Base-by-base conservation (phyloP, 2,329 filamentous ascomycete genomes). In the Penicillium sp. region DNA sequence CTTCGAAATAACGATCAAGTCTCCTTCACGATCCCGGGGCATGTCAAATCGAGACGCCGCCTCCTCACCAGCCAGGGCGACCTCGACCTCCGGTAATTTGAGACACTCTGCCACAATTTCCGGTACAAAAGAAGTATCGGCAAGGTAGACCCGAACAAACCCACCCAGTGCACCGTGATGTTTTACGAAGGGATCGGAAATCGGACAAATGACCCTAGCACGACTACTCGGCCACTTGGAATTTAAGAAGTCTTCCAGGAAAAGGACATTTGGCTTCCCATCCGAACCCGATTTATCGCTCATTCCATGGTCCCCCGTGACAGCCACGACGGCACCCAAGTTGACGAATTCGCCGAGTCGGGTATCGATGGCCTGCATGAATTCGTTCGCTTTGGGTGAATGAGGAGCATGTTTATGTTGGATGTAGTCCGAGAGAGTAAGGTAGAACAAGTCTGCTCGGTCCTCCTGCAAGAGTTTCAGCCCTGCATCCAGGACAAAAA, bases 221-320 rank as follows among this genome's bases (percentile, higher is more conserved):
- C 57, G 62, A 3, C 59, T 62, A 2, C 48, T 7, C 2, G 67
- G 67, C 47, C 68, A 77, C 37, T 62, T 65, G 1, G 52, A 45
- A 26, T 69, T 59, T 24, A 78, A 60, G 16, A 58, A 63, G 46
- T 77, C 74, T 52, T 77, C 69, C 3, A 77, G 59, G 52, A 75
- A 77, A 9, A 77, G 55, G 1, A 74, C 69, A 29, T 73, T 72
- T 0, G 74, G 73, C 2, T 58, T 61, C 3, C 73, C 74, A 18
- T 70, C 61, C 0, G 48, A 47, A 26, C 65, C 61, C n/a, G 64
- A 67, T 56, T 77, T 77, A 55, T 71, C 67, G 57, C 70, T 77
- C 74, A 77, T 77, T 10, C 75, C 75, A 54, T 77, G 75, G 40
- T 77, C 75, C 6, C 75, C 75, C 4, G 75, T 77, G 9, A 77